Percentiles rank a stretch among this genome's conserved stretches.
phyloP scores from a whole-genome alignment of 2,329 filamentous ascomycete genomes.

The Ophiocordyceps camponoti-saundersi region DNA sequence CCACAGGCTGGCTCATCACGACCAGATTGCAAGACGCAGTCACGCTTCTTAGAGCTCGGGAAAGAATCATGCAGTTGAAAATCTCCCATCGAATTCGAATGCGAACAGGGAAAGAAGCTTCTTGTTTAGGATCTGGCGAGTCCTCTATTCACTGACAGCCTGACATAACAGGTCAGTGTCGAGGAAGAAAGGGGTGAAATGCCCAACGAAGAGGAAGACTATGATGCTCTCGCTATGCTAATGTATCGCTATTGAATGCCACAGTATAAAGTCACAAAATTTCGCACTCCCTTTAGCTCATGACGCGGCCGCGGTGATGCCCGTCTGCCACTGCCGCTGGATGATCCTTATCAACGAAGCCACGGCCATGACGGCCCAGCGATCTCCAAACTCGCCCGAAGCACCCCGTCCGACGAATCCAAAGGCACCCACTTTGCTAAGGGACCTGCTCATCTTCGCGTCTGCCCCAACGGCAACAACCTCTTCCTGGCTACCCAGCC shows the following conservation, averaged over 20 bases:
- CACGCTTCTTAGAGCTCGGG: too few relatives aligned
- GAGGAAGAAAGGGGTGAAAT: too few relatives aligned
- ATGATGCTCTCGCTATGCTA: not conserved
- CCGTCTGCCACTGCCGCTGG: conserved; percentile 2
- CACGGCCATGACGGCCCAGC: conserved; percentile 25
- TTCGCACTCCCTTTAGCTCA: not conserved
- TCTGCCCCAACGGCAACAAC: conserved; percentile 22
- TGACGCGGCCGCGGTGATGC: not conserved
- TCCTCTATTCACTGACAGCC: too few relatives aligned
- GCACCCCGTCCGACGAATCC: conserved; percentile 21
- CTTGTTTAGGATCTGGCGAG: too few relatives aligned
- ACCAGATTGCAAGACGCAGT: too few relatives aligned
- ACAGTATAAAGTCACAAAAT: too few relatives aligned
- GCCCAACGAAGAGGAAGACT: too few relatives aligned
- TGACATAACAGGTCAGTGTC: too few relatives aligned
- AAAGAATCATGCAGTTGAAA: too few relatives aligned
- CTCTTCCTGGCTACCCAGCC: conserved; percentile 15
- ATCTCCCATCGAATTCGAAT: too few relatives aligned
- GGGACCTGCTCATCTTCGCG: conserved; percentile 1
- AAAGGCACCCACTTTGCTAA: conserved; percentile 17
- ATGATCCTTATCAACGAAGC: conserved; percentile 10
- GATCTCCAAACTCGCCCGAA: conserved; percentile 20
- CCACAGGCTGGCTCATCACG: too few relatives aligned
- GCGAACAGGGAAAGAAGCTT: too few relatives aligned
- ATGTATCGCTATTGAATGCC: not conserved